A percentile compares a stretch with the other conserved stretches of the same genome.
Evolutionary conservation across 305 asterid genomes (phyloP).

Genomic region (Fraxinus albicans): DNA sequence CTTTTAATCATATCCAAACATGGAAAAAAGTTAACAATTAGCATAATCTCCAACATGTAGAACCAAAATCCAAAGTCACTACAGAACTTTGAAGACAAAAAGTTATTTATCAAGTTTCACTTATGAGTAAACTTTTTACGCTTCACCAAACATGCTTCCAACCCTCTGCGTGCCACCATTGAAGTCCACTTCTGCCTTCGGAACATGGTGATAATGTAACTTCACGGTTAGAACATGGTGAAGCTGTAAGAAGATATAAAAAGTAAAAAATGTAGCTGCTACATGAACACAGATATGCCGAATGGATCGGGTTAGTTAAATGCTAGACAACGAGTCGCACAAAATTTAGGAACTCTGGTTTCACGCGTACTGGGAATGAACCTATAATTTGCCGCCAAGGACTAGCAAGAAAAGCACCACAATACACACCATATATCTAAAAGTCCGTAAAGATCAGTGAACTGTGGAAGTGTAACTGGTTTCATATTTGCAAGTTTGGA

Average conservation of each 20-base stretch:
- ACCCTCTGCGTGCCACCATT: background rate
- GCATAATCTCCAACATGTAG: background rate
- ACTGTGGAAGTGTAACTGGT: background rate
- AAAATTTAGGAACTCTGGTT: background rate
- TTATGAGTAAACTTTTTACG: background rate
- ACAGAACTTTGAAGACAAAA: background rate
- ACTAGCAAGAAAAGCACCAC: background rate
- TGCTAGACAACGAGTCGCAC: background rate
- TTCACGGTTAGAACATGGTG: background rate
- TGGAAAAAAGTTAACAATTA: background rate
- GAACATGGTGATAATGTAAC: background rate
- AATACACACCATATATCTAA: background rate
- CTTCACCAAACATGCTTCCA: background rate
- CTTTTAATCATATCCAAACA: background rate
- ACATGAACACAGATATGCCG: background rate
- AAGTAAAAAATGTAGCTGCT: background rate
- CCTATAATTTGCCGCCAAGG: background rate
- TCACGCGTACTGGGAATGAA: background rate
- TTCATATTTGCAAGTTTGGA: background rate
- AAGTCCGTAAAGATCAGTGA: background rate
- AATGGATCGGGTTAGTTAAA: background rate
- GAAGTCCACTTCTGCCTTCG: background rate
- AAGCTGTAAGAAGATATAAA: background rate
- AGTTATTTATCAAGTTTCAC: background rate
- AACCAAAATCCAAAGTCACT: background rate